Evolutionary conservation across 257 asterid species (phyloP).

Genomic region (Solanum verrucosum): DNA sequence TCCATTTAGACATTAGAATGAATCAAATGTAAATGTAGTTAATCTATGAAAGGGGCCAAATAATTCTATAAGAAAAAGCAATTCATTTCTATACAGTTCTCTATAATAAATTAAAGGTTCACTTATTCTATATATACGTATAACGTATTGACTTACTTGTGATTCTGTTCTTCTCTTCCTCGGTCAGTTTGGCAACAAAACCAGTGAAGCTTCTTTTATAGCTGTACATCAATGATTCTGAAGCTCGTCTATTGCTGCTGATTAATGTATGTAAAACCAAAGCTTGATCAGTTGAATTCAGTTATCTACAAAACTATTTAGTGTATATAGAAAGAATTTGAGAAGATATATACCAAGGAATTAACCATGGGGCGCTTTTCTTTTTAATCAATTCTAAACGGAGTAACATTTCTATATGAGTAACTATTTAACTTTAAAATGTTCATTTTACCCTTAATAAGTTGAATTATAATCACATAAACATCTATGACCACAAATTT

Average conservation of each 20-base stretch:
- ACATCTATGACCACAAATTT: background rate
- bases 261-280: background rate
- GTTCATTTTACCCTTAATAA: fast-evolving
- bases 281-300: background rate
- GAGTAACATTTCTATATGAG: too few species aligned
- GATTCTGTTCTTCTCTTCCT: background rate
- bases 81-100: background rate
- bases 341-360: background rate
- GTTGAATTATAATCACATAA: too few species aligned
- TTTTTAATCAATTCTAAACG: too few species aligned
- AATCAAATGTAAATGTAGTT: background rate
- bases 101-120: background rate
- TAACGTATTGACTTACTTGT: background rate
- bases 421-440: too few species aligned
- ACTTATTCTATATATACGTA: background rate
- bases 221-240: background rate
- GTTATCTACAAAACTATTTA: background rate
- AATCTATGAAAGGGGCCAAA: too few species aligned
- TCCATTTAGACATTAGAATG: too few species aligned
- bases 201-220: background rate
- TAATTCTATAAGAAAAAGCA: background rate
- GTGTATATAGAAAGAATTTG: background rate
- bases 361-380: background rate
- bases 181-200: background rate
- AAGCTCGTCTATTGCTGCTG: background rate